Conservation (phyloP, 768 basidiomycete genomes). For the Kwoniella bestiolae region DNA sequence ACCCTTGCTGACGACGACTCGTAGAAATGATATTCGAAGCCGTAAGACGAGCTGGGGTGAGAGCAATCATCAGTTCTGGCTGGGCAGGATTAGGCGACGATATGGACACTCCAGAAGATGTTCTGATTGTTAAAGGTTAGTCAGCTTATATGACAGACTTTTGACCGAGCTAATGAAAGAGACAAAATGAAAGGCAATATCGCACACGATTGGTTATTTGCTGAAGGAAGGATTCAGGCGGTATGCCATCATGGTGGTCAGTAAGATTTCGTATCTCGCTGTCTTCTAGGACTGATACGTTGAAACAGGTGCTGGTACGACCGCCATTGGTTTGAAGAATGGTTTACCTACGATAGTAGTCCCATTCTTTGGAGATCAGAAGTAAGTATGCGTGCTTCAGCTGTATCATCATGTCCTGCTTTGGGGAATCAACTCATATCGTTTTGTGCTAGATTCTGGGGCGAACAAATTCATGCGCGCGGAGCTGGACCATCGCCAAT, state of each 20-base stretch:
- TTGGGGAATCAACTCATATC: neutral
- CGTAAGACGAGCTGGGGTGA: constrained; percentile 62
- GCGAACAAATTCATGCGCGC: constrained; percentile 23
- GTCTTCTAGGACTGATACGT: no score
- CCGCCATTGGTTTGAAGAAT: constrained; percentile 65
- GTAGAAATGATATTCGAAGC: constrained; percentile 66
- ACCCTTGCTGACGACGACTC: neutral
- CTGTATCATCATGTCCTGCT: neutral
- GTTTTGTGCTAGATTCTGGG: constrained; percentile 32
- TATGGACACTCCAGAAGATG: constrained; percentile 60
- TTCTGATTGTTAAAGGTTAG: constrained; percentile 62
- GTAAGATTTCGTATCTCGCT: neutral
- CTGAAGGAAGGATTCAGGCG: constrained; percentile 62
- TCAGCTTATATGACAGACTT: neutral
- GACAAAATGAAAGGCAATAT: constrained; percentile 58
- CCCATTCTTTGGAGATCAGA: constrained; percentile 68
- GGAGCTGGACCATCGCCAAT: constrained; percentile 54
- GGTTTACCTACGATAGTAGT: constrained; percentile 65
- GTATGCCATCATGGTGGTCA: constrained; percentile 67
- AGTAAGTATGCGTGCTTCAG: constrained; percentile 8
- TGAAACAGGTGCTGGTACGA: constrained; percentile 63
- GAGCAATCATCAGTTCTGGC: constrained; percentile 66
- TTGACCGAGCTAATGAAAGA: neutral
- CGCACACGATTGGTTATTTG: constrained; percentile 67
- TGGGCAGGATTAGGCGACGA: constrained; percentile 69